A percentile compares a stretch with the other conserved stretches of the same genome.
Conservation (phyloP, 345 rosid species). For the Aquilaria malaccensis region DNA sequence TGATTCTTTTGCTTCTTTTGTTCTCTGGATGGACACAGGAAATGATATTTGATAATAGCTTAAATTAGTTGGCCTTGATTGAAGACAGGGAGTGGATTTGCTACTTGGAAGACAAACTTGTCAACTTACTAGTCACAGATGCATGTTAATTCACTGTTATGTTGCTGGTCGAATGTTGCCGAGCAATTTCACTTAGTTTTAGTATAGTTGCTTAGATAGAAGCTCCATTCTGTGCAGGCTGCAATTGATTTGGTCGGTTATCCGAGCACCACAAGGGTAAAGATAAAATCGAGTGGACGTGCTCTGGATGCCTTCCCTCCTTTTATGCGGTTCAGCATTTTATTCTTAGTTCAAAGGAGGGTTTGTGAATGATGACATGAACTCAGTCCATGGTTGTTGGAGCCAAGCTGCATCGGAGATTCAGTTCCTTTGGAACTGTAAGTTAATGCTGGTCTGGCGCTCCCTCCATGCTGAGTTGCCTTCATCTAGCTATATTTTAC, state of each 20-base stretch:
- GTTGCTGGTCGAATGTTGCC: constrained; percentile 13
- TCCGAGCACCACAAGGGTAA: constrained; percentile 1
- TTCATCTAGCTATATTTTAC: background rate
- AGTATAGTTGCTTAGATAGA: constrained; percentile 20
- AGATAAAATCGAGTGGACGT: background rate
- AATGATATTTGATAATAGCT: constrained; percentile 26
- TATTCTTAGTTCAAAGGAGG: background rate
- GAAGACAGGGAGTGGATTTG: constrained; percentile 13
- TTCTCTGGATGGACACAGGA: constrained; percentile 24
- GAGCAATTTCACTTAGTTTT: constrained; percentile 14
- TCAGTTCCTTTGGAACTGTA: background rate
- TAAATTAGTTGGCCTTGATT: constrained; percentile 15
- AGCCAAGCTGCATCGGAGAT: constrained; percentile 8
- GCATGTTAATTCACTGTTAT: constrained; percentile 9
- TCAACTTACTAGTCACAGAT: constrained; percentile 16
- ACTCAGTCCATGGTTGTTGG: background rate
- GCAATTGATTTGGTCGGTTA: constrained; percentile 10
- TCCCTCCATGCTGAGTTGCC: constrained; percentile 8
- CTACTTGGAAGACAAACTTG: constrained; percentile 11
- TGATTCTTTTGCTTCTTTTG: constrained; percentile 1
- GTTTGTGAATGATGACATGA: constrained; percentile 1
- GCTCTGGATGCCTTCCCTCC: background rate
- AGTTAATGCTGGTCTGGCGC: constrained; percentile 10
- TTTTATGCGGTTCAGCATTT: constrained; percentile 7
- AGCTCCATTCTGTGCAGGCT: constrained; percentile 10